Evolutionary conservation across 164 flowering plant genomes (phyloP).

Genomic region (Macadamia integrifolia): DNA sequence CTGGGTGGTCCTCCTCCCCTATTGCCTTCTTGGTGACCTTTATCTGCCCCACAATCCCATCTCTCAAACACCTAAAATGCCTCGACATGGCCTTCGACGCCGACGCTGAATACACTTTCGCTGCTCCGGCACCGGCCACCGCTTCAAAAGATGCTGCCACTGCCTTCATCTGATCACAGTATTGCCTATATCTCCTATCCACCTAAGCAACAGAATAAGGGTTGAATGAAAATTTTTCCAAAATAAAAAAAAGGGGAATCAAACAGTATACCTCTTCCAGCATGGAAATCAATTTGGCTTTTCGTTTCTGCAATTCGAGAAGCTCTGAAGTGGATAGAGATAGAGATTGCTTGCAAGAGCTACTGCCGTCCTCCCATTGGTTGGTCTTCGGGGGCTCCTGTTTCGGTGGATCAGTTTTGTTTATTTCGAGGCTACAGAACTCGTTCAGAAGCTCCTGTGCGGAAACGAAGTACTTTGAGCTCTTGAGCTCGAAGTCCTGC

Average conservation of each 20-base stretch:
- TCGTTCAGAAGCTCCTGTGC: constrained; percentile 81
- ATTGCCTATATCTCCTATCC: constrained; percentile 86
- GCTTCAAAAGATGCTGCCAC: constrained; percentile 78
- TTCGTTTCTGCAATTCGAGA: constrained; percentile 76
- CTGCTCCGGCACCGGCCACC: constrained; percentile 72
- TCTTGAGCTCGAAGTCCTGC: constrained; percentile 32
- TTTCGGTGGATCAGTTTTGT: constrained; percentile 12
- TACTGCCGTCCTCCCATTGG: constrained; percentile 29
- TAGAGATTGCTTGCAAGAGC: constrained; percentile 27
- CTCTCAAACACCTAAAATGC: constrained; percentile 80
- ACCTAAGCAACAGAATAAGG: constrained; percentile 37
- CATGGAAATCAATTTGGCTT: constrained; percentile 74
- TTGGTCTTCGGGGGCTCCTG: constrained; percentile 15
- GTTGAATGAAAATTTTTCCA: neutral
- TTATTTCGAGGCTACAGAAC: constrained; percentile 64
- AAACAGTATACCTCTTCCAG: constrained; percentile 66
- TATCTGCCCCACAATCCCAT: constrained; percentile 71
- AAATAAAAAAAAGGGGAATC: neutral
- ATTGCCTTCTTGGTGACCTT: constrained; percentile 63
- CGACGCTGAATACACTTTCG: constrained; percentile 54
- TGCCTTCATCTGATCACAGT: constrained; percentile 79
- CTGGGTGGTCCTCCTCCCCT: constrained; percentile 62
- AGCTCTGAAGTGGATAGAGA: constrained; percentile 44
- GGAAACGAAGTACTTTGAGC: constrained; percentile 70
- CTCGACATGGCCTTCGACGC: constrained; percentile 90